Conservation (phyloP, 345 rosid species). For the Stellera chamaejasme region DNA sequence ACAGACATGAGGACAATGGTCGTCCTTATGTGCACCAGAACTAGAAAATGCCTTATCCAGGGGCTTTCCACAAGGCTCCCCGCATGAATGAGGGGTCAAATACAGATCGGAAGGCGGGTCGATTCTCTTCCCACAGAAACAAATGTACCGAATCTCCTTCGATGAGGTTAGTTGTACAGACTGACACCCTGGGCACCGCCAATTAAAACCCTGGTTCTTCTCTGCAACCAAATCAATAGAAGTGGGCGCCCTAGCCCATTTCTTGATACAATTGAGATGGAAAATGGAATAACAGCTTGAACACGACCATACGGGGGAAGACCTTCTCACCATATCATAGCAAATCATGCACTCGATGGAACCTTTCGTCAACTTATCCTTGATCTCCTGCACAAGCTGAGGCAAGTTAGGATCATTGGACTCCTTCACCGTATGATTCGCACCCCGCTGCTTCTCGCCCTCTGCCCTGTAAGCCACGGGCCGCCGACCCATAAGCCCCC, state of each 20-base stretch:
- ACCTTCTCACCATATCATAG: conserved; percentile 77
- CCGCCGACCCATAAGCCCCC: conserved; percentile 22
- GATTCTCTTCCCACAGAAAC: conserved; percentile 78
- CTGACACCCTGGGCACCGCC: conserved; percentile 99
- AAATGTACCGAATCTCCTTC: conserved; percentile 68
- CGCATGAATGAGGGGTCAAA: conserved; percentile 95
- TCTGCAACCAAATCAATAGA: conserved; percentile 71
- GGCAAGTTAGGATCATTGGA: conserved; percentile 57
- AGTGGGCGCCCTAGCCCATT: conserved; percentile 93
- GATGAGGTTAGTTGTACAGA: conserved; percentile 66
- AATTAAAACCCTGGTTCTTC: conserved; percentile 79
- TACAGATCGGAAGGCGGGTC: conserved; percentile 91
- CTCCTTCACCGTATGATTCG: conserved; percentile 19
- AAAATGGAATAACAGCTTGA: conserved; percentile 91
- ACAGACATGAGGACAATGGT: conserved; percentile 82
- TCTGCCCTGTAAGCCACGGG: conserved; percentile 36
- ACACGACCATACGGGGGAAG: conserved; percentile 86
- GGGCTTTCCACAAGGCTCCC: conserved; percentile 94
- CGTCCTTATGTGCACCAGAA: conserved; percentile 36
- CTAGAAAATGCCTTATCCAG: conserved; percentile 45
- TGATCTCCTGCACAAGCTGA: conserved; percentile 84
- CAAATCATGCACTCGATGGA: conserved; percentile 94
- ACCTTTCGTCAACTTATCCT: conserved; percentile 73
- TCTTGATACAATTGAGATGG: conserved; percentile 88
- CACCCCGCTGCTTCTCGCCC: conserved; percentile 22